phyloP scores from a whole-genome alignment of 345 rosid genomes.

The Acer saccharum region DNA sequence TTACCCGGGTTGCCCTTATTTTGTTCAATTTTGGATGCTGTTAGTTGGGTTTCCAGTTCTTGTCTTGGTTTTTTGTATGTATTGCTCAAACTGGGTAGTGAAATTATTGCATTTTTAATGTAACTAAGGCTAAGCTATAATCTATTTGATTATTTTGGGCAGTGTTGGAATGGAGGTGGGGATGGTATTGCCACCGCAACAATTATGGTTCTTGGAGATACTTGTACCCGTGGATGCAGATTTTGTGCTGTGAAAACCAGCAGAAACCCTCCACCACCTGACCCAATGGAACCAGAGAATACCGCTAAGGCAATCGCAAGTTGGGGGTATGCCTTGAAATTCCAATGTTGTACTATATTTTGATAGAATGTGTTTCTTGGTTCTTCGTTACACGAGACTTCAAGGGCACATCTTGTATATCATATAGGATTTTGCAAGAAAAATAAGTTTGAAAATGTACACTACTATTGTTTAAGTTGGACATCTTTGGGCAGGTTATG shows the following conservation, averaged over 20 bases:
- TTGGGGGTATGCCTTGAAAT: constrained; percentile 70
- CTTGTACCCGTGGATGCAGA: constrained; percentile 99
- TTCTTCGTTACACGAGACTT: background rate
- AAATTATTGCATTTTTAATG: background rate
- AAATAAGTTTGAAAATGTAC: background rate
- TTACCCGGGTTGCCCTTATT: background rate
- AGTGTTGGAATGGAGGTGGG: constrained; percentile 99
- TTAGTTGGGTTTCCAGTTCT: background rate
- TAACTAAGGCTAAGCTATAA: background rate
- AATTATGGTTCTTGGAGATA: constrained; percentile 96
- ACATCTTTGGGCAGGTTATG: too few relatives aligned
- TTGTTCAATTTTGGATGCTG: background rate
- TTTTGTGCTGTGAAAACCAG: constrained; percentile 99
- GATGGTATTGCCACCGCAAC: constrained; percentile 98
- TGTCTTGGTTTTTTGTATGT: background rate
- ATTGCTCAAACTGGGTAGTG: background rate
- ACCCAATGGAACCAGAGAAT: constrained; percentile 89
- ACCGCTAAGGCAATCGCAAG: constrained; percentile 88
- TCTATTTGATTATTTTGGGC: constrained; percentile 8
- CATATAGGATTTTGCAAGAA: background rate
- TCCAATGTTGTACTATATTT: background rate
- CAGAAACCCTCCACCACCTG: constrained; percentile 87
- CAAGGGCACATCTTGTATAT: background rate
- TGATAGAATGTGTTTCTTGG: background rate
- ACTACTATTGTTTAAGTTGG: background rate